Evolutionary conservation across 768 basidiomycete species (phyloP).

Genomic region (Tulasnella sp.): DNA sequence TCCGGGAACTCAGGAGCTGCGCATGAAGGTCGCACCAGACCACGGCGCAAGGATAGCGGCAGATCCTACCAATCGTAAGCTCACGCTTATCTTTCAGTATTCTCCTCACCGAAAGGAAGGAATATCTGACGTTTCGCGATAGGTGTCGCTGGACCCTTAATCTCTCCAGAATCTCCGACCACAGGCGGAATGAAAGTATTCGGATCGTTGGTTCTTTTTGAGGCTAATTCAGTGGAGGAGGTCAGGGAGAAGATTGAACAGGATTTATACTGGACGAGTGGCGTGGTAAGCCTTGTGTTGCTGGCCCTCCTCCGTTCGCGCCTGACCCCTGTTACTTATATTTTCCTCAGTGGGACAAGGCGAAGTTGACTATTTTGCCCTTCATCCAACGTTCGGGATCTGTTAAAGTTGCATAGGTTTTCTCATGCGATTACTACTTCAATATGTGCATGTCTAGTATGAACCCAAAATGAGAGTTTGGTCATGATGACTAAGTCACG

Average conservation of each 20-base stretch:
- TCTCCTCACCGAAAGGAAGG: background rate
- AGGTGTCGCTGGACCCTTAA: constrained; percentile 63
- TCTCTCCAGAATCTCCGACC: constrained; percentile 58
- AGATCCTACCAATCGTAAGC: constrained; percentile 31
- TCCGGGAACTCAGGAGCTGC: constrained; percentile 57
- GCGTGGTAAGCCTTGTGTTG: constrained; percentile 47
- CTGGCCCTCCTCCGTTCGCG: background rate
- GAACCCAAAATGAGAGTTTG: no score
- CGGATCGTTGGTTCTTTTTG: constrained; percentile 59
- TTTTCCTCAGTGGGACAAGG: constrained; percentile 59
- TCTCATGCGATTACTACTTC: no score
- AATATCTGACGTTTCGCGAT: background rate
- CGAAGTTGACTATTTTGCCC: constrained; percentile 56
- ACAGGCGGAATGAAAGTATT: constrained; percentile 59
- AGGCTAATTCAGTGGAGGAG: constrained; percentile 57
- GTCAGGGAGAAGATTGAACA: constrained; percentile 48
- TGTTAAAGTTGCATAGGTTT: background rate
- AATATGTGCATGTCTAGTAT: no score
- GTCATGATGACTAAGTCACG: no score
- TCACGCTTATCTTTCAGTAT: constrained; percentile 30
- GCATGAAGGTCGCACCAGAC: constrained; percentile 57
- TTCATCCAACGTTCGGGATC: constrained; percentile 39
- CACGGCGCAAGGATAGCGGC: constrained; percentile 52
- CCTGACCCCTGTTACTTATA: background rate
- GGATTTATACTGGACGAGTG: constrained; percentile 50